Percentiles rank a stretch among this genome's conserved stretches.
Evolutionary conservation across 208 protist species (phyloP).

Genomic region (Crithidia thermophila): DNA sequence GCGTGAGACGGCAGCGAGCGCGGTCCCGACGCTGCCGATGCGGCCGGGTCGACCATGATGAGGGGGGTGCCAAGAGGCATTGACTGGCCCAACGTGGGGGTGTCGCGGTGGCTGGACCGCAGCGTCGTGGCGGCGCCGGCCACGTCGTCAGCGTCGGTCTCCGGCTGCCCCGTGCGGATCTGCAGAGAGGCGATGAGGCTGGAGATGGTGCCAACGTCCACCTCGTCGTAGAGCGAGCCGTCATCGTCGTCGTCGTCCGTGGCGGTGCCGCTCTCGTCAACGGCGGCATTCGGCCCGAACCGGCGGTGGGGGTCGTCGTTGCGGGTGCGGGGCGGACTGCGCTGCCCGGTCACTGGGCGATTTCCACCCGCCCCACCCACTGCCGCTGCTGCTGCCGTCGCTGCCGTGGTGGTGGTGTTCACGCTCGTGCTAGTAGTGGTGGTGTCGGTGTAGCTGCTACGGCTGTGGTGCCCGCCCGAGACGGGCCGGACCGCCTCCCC

Average conservation of each 20-base stretch:
- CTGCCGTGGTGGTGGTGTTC: neutral
- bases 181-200: conserved; percentile 31
- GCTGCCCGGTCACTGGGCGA: too few relatives aligned
- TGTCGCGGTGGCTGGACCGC: neutral
- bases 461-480: neutral
- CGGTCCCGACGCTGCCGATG: neutral
- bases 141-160: conserved; percentile 1
- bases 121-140: neutral
- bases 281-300: too few relatives aligned
- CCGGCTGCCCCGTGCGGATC: neutral
- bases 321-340: neutral
- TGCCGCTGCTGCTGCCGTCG: neutral
- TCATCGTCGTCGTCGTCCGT: conserved; percentile 6
- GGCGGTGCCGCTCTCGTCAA: neutral
- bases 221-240: conserved; percentile 23
- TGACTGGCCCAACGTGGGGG: neutral
- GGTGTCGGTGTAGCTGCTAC: conserved; percentile 17
- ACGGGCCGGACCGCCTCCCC: neutral
- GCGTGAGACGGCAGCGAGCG: neutral
- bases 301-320: neutral
- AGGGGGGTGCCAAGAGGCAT: neutral
- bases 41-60: neutral
- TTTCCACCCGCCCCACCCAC: neutral
- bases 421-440: conserved; percentile 1
- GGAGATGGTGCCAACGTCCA: conserved; percentile 31